Evolutionary conservation across 257 asterid species (phyloP), one percentile per base, ranked within the genome.

Genomic region (Lycium ferocissimum): DNA sequence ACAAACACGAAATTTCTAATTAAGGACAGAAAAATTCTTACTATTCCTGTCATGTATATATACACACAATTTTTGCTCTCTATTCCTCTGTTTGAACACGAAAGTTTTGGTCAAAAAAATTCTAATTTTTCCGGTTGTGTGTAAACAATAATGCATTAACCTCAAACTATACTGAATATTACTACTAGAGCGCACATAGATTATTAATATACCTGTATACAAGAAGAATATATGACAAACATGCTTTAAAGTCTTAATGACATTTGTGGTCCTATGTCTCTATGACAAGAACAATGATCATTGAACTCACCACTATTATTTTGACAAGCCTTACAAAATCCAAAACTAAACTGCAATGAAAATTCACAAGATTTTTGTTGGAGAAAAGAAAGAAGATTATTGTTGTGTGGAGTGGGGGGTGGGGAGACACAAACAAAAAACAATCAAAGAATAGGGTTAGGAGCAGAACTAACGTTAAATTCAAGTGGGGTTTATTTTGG

Each of bases 241-340:
- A 76, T 76, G 82, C 45, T 49, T 76, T 26, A 49, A 49, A 13
- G 22, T 26, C 33, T 26, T 51, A 76, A 76, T 76, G 47, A 51
- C 51, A n/a, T 22, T 76, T 76, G 62, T 51, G 63, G 82, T 76
- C 82, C 63, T 51, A 51, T 51, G 81, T 26, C 13, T 51, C 63
- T 51, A 18, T 51, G 63, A 49, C 63, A 51, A 76, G 57, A 51
- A 76, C 82, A 51, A 76, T 51, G 82, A 51, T 75, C 45, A 76
- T 76, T 76, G 81, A 49, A 51, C 47, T 76, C 82, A 26, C 22
- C 81, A 51, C 81, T 51, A 76, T 13, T 62, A 14, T 76, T 26
- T 26, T 26, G 33, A 26, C 33, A 26, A 26, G 33, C 33, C 33
- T 26, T 51, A 51, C 26, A 51, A 51, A 76, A 69, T 35, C 53